Evolutionary conservation across 2,329 filamentous ascomycete species (phyloP).

Genomic region (Blumeriella jaapii): DNA sequence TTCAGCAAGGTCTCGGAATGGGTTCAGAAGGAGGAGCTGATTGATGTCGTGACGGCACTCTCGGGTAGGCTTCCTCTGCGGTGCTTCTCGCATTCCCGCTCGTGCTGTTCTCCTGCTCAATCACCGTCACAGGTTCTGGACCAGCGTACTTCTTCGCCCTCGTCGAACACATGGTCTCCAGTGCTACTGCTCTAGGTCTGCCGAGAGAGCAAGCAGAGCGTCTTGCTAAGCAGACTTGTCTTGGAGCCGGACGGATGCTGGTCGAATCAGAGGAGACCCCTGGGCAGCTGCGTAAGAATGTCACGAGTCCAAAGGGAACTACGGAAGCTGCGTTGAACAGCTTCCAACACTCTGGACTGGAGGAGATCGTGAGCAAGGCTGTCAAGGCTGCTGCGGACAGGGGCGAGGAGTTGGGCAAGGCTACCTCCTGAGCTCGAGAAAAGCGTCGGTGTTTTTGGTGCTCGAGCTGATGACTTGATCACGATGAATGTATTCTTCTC

Average conservation of each 20-base stretch:
- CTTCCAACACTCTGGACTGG: conserved; percentile 2
- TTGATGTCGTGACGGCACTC: conserved; percentile 6
- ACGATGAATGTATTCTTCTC: too few species aligned
- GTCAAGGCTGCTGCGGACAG: conserved; percentile 5
- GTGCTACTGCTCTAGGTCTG: conserved; percentile 4
- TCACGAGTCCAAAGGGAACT: conserved; percentile 6
- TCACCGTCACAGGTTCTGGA: not conserved
- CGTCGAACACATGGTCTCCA: conserved; percentile 6
- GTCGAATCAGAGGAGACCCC: conserved; percentile 3
- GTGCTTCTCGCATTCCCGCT: not conserved
- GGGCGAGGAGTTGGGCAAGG: conserved; percentile 4
- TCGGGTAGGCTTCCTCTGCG: conserved; percentile 1
- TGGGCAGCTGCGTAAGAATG: conserved; percentile 5
- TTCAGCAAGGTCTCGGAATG: conserved; percentile 6
- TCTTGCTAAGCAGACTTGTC: conserved; percentile 6
- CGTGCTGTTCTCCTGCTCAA: not conserved
- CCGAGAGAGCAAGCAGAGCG: conserved; percentile 6
- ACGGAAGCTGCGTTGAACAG: conserved; percentile 6
- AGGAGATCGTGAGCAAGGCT: conserved; percentile 4
- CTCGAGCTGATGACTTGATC: too few species aligned
- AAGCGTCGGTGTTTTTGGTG: too few species aligned
- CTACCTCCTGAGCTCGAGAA: not conserved
- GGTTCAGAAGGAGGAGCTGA: conserved; percentile 6
- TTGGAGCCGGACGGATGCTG: conserved; percentile 7
- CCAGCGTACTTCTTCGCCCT: conserved; percentile 7